phyloP scores from a whole-genome alignment of 2,329 filamentous ascomycete genomes.

The Diaporthe velutina region DNA sequence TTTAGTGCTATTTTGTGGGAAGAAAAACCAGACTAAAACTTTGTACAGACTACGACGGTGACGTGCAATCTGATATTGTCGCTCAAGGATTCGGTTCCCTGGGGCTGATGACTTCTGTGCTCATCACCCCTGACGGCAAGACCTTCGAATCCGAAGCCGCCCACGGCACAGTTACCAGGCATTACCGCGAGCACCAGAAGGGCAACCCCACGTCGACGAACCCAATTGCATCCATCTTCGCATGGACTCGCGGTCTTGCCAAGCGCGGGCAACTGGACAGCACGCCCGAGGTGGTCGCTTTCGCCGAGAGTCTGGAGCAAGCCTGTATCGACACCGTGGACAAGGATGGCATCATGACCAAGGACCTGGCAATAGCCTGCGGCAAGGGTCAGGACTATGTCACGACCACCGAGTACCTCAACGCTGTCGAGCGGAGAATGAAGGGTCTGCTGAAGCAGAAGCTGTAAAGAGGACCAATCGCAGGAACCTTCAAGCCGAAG shows the following conservation, averaged over 20 bases:
- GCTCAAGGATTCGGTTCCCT: constrained; percentile 98
- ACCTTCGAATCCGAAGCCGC: constrained; percentile 98
- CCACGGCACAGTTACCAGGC: constrained; percentile 97
- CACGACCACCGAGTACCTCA: constrained; percentile 91
- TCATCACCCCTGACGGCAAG: constrained; percentile 96
- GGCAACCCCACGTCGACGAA: constrained; percentile 97
- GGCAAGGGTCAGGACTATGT: constrained; percentile 93
- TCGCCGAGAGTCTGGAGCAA: constrained; percentile 91
- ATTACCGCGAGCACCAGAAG: constrained; percentile 99
- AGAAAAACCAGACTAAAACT: background rate
- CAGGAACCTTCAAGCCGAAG: background rate
- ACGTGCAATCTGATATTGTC: constrained; percentile 98
- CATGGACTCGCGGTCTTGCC: constrained; percentile 94
- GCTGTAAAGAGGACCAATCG: constrained; percentile 62
- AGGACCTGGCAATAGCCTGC: constrained; percentile 95
- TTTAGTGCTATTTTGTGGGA: background rate
- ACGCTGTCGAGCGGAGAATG: constrained; percentile 91
- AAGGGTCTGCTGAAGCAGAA: constrained; percentile 84
- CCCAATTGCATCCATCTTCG: constrained; percentile 98
- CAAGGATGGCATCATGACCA: constrained; percentile 96
- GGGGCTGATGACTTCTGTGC: constrained; percentile 97
- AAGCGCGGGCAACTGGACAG: constrained; percentile 94
- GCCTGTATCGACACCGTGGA: constrained; percentile 96
- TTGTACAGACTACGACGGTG: constrained; percentile 90
- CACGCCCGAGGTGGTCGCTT: constrained; percentile 91